A percentile compares a stretch with the other conserved stretches of the same genome.
Evolutionary conservation across 768 basidiomycete species (phyloP).

Genomic region (Trametes sanguinea): DNA sequence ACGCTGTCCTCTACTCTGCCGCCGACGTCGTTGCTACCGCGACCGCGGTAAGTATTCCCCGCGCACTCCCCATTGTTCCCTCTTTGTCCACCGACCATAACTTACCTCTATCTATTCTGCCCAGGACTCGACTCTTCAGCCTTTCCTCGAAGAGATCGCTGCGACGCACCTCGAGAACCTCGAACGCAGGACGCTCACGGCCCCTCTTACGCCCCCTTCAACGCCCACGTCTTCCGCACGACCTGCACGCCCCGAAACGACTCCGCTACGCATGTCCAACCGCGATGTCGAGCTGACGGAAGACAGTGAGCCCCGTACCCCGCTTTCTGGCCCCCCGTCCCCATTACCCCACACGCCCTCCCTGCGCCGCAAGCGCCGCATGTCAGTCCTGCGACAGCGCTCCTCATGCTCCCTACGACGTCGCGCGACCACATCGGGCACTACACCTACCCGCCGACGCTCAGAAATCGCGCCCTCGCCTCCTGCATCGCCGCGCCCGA

Average conservation of each 20-base stretch:
- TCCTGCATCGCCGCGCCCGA: conserved; percentile 4
- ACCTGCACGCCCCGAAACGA: conserved; percentile 9
- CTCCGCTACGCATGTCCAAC: conserved; percentile 15
- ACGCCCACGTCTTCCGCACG: conserved; percentile 4
- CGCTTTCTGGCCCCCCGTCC: conserved; percentile 8
- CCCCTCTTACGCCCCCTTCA: not conserved
- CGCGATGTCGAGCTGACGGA: conserved; percentile 5
- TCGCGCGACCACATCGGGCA: conserved; percentile 14
- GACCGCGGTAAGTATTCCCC: conserved; percentile 16
- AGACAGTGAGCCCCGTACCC: conserved; percentile 16
- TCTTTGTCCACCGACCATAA: not conserved
- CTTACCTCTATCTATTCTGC: not conserved
- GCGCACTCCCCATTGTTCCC: not conserved
- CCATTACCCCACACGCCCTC: conserved; percentile 15
- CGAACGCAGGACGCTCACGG: not conserved
- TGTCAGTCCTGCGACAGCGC: conserved; percentile 25
- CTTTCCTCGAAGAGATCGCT: conserved; percentile 22
- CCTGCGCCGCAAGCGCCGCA: conserved; percentile 24
- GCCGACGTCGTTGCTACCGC: conserved; percentile 23
- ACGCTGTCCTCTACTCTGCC: conserved; percentile 23
- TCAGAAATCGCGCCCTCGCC: conserved; percentile 7
- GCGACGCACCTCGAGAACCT: conserved; percentile 12
- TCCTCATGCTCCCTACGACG: conserved; percentile 31
- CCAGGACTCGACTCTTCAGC: conserved; percentile 19
- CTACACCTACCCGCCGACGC: conserved; percentile 6